Evolutionary conservation across 1,284 basidiomycete genomes (phyloP).

Genomic region (Cryptococcus neoformans): DNA sequence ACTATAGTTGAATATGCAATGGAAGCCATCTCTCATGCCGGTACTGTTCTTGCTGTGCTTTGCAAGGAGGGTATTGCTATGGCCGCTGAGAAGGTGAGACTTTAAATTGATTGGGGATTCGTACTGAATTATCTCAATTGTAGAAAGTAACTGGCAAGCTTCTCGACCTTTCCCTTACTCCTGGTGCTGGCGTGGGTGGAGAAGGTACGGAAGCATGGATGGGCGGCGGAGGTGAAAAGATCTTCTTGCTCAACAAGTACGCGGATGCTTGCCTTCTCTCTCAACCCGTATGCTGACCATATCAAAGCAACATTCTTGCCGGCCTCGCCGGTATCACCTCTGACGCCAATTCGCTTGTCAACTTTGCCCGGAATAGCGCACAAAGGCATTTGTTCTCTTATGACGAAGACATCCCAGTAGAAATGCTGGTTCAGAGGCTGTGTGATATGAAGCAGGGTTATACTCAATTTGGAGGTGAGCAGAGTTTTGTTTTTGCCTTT

Average conservation of each 20-base stretch:
- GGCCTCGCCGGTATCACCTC: conserved; percentile 96
- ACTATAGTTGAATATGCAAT: conserved; percentile 92
- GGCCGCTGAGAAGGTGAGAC: conserved; percentile 81
- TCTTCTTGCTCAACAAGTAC: conserved; percentile 81
- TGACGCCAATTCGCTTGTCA: conserved; percentile 96
- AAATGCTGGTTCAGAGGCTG: conserved; percentile 86
- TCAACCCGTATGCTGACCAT: conserved; percentile 1
- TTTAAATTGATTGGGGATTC: background rate
- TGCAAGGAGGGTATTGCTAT: conserved; percentile 94
- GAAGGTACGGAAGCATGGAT: conserved; percentile 57
- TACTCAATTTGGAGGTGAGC: conserved; percentile 89
- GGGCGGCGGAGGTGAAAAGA: conserved; percentile 95
- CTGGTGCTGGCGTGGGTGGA: conserved; percentile 65
- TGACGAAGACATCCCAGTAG: conserved; percentile 97
- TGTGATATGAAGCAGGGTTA: conserved; percentile 99
- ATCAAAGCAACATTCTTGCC: conserved; percentile 80
- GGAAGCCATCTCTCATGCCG: conserved; percentile 97
- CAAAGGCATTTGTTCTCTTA: conserved; percentile 85
- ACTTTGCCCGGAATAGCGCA: conserved; percentile 86
- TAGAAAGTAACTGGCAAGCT: conserved; percentile 95
- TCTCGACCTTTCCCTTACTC: conserved; percentile 78
- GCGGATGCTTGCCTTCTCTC: conserved; percentile 15
- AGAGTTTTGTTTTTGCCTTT: background rate
- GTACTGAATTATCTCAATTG: conserved; percentile 3
- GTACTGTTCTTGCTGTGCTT: conserved; percentile 91